Conservation (phyloP, 306 rosid genomes). For the Arachis stenosperma region DNA sequence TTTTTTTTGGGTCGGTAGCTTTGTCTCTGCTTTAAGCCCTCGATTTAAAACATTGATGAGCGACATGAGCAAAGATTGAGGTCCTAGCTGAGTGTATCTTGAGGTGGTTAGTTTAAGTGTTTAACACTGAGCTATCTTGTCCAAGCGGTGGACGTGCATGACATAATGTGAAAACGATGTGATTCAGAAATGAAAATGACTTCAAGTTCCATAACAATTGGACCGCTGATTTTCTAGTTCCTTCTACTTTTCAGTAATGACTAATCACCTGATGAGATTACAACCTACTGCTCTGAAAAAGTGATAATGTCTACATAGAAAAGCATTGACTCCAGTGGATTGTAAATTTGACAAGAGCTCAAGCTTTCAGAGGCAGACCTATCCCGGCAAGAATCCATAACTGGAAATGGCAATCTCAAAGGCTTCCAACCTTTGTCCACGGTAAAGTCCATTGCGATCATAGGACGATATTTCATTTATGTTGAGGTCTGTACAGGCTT, state of each 20-base stretch:
- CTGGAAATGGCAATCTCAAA: slow-evolving; percentile 69
- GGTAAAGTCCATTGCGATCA: slow-evolving; percentile 74
- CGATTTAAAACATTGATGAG: too few relatives aligned
- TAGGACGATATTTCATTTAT: slow-evolving; percentile 73
- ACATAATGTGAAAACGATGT: neutral
- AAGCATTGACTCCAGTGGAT: slow-evolving; percentile 9
- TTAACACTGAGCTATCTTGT: too few relatives aligned
- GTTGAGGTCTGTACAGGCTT: slow-evolving; percentile 66
- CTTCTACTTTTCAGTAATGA: neutral
- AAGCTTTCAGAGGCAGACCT: slow-evolving; percentile 17
- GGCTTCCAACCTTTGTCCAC: slow-evolving; percentile 69
- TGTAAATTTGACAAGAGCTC: neutral
- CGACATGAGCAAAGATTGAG: too few relatives aligned
- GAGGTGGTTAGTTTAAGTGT: too few relatives aligned
- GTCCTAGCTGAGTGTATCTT: too few relatives aligned
- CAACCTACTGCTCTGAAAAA: neutral
- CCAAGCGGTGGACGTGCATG: neutral
- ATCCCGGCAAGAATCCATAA: slow-evolving; percentile 73
- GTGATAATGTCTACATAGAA: neutral
- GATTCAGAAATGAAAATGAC: neutral
- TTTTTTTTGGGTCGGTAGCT: too few relatives aligned
- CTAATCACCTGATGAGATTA: neutral
- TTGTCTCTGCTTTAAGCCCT: too few relatives aligned
- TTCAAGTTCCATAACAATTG: neutral
- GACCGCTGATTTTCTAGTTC: neutral